Evolutionary conservation across 768 basidiomycete genomes (phyloP).

Genomic region (Suillus decipiens): DNA sequence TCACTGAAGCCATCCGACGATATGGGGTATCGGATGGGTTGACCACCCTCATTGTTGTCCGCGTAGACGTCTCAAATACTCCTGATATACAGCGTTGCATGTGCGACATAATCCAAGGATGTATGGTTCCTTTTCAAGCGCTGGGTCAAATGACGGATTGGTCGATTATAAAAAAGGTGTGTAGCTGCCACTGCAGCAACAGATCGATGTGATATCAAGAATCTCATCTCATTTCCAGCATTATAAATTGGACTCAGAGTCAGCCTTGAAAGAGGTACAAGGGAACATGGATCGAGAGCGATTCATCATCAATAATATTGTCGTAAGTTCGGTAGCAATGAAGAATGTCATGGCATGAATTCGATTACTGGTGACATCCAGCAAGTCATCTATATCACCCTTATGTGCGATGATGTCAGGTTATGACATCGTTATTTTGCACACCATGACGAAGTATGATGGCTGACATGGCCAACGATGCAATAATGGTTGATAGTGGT

Average conservation of each 20-base stretch:
- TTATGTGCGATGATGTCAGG: neutral
- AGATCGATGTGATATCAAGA: neutral
- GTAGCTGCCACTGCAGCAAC: constrained; percentile 13
- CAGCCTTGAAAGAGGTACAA: constrained; percentile 36
- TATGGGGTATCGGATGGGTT: constrained; percentile 79
- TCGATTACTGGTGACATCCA: neutral
- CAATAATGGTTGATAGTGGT: neutral
- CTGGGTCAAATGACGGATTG: constrained; percentile 65
- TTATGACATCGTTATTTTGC: too few species aligned
- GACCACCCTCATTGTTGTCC: constrained; percentile 69
- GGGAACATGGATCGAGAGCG: constrained; percentile 39
- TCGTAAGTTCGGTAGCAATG: constrained; percentile 78
- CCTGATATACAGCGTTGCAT: constrained; percentile 54
- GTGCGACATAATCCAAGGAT: constrained; percentile 59
- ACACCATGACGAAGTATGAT: neutral
- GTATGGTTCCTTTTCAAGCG: constrained; percentile 46
- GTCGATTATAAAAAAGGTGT: constrained; percentile 71
- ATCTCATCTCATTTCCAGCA: constrained; percentile 42
- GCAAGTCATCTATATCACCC: neutral
- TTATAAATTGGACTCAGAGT: constrained; percentile 67
- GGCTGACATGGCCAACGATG: neutral
- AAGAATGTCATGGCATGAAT: constrained; percentile 56
- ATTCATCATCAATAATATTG: constrained; percentile 59
- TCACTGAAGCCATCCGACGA: constrained; percentile 82
- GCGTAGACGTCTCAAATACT: constrained; percentile 49